phyloP scores from a whole-genome alignment of 306 rosid species.

The Senna tora region DNA sequence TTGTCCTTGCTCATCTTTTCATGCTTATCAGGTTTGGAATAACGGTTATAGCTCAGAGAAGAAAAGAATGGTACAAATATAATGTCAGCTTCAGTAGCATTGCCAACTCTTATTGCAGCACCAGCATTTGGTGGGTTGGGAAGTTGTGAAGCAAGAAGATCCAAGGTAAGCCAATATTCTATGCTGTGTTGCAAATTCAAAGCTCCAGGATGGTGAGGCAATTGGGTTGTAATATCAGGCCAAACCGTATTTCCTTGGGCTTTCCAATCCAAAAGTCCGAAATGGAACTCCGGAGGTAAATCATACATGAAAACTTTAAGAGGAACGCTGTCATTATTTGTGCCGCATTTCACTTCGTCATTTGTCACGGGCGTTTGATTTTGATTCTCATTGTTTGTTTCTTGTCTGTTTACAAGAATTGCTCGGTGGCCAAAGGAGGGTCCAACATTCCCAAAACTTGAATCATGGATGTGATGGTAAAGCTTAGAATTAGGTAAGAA shows the following conservation, averaged over 20 bases:
- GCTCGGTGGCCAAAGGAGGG: constrained; percentile 53
- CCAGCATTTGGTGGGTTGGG: constrained; percentile 46
- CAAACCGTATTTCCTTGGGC: constrained; percentile 54
- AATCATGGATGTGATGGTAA: constrained; percentile 19
- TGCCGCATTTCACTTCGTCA: constrained; percentile 34
- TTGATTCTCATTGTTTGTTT: constrained; percentile 6
- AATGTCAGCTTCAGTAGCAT: constrained; percentile 72
- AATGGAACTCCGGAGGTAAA: constrained; percentile 68
- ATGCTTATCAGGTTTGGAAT: constrained; percentile 41
- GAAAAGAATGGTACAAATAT: constrained; percentile 82
- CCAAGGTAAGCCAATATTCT: constrained; percentile 81
- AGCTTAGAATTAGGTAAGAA: constrained; percentile 53
- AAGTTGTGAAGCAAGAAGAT: constrained; percentile 74
- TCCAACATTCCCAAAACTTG: constrained; percentile 36
- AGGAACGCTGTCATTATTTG: constrained; percentile 30
- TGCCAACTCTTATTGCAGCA: constrained; percentile 57
- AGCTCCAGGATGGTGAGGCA: constrained; percentile 76
- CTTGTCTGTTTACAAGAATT: constrained; percentile 44
- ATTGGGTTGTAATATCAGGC: constrained; percentile 61
- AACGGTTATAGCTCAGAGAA: constrained; percentile 66
- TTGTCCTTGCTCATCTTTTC: constrained; percentile 52
- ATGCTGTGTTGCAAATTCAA: constrained; percentile 83
- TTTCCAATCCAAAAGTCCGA: constrained; percentile 69
- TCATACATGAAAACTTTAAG: constrained; percentile 82
- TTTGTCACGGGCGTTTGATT: constrained; percentile 26